Evolutionary conservation across 1,284 basidiomycete genomes (phyloP), one percentile per base, ranked within the genome.

Genomic region (Puccinia horiana): DNA sequence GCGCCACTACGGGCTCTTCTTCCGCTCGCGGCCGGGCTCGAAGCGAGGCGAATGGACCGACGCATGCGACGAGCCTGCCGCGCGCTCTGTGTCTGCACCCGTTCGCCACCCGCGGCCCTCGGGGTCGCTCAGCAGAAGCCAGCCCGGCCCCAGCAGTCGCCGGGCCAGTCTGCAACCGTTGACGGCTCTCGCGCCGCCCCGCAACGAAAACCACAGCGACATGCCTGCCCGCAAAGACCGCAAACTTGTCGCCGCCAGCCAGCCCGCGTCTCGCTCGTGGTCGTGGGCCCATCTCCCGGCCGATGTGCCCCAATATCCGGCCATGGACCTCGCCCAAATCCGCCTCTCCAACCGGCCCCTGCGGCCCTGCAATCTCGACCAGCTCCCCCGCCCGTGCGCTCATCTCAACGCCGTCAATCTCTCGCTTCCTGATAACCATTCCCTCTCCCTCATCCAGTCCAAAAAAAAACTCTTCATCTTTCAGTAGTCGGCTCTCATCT

Each of bases 231-330:
- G 23, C 6, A 58, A 70, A 26, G 67, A 37, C n/a, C 35, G 67
- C 32, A 40, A 37, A 37, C 26, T 0, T n/a, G n/a, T n/a, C 9
- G 42, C 44, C 26, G 16, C 14, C 32, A n/a, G 1, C 37, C 3
- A 44, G 35, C 42, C 4, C 44, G 11, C 29, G n/a, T 49, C 32
- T 58, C 12, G 73, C 5, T 54, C 32, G 40, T 77, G 76, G 76
- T 65, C 56, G 29, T 77, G 76, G 76, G 76, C 65, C 47, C 76
- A 77, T 67, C 47, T 77, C 20, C 58, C 76, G 4, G 32, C 56
- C 4, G 54, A 77, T 32, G 76, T 67, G 8, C 76, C 76, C 26
- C 76, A 77, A 26, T 77, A 77, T 49, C 76, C 76, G 23, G 76
- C 58, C 23, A 77, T 77, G 76, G 42, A 77, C 47, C 76, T 77